Percentiles rank a stretch among this genome's conserved stretches.
Conservation (phyloP, 345 rosid genomes). For the Linum lewisii region DNA sequence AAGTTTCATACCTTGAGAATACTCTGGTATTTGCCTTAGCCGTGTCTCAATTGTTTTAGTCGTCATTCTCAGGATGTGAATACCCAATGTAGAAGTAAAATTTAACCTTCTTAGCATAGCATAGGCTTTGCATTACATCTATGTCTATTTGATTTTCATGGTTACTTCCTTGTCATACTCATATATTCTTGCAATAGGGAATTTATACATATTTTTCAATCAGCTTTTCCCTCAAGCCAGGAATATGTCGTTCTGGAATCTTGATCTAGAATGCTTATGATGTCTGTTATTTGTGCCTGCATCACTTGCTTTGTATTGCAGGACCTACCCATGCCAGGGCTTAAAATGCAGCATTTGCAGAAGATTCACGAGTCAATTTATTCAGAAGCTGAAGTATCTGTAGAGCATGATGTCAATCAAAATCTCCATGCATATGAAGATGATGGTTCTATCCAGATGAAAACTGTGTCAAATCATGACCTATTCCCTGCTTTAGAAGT, state of each 20-base stretch:
- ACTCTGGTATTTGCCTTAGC: slow-evolving; percentile 29
- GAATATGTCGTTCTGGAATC: slow-evolving; percentile 6
- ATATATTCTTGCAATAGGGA: background rate
- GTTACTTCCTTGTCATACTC: background rate
- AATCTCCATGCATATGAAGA: slow-evolving; percentile 27
- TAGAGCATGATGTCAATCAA: slow-evolving; percentile 33
- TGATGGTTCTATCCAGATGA: slow-evolving; percentile 31
- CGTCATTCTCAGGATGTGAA: too few relatives aligned
- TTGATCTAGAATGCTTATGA: slow-evolving; percentile 1
- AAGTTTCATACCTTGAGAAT: slow-evolving; percentile 30
- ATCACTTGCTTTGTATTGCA: slow-evolving; percentile 21
- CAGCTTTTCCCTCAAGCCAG: background rate
- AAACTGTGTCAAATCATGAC: slow-evolving; percentile 19
- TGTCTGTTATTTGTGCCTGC: background rate
- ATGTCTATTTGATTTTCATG: background rate
- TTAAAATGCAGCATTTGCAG: slow-evolving; percentile 18
- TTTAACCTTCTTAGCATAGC: too few relatives aligned
- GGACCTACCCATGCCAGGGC: slow-evolving; percentile 29
- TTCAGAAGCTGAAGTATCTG: slow-evolving; percentile 38
- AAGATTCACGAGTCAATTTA: slow-evolving; percentile 41
- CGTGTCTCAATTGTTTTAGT: background rate
- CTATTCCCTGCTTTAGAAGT: slow-evolving; percentile 62
- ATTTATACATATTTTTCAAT: background rate
- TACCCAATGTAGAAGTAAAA: too few relatives aligned
- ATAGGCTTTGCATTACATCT: too few relatives aligned